Evolutionary conservation across 2,329 filamentous ascomycete species (phyloP), one percentile per base, ranked within the genome.

Genomic region (Grosmannia penicillata): DNA sequence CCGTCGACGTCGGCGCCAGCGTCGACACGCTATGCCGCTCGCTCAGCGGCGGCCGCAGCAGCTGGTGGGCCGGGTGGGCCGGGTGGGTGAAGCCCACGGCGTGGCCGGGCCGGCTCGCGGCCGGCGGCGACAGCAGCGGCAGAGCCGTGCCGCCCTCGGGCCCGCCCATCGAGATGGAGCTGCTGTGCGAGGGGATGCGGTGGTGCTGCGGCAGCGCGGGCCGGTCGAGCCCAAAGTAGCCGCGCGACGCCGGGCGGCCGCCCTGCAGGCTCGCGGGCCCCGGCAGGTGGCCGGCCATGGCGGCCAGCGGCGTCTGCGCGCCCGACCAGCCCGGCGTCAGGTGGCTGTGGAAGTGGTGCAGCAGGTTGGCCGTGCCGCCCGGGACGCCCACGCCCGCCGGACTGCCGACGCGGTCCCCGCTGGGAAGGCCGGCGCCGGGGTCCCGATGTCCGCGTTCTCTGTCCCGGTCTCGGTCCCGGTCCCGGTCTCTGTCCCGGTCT

Each of bases 301-400:
- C 82, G 7, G 83, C 82, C 23, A 89, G 66, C 31, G 83, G 83
- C 21, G 83, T 89, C 44, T 83, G 78, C 11, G 80, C 76, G 21
- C 83, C 83, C 34, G 80, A 82, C 46, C 82, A 68, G 4, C 76
- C 77, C 23, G 71, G 69, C 8, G 76, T 73, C 5, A 89, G 65
- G 47, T 86, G 82, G 15, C 80, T 75, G 54, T 87, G 82, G 52
- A 91, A 89, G 56, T 89, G 91, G 54, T 48, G 79, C 78, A 46
- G 39, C 49, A 89, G 66, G 48, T 83, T 86, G 10, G 78, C 78
- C 10, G 80, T 79, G 23, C 79, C 80, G 41, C 82, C 80, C 6
- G 80, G 69, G 33, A 80, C 78, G 48, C 71, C 62, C n/a, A n/a
- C n/a, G 57, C n/a, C 28, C 8, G 26, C 9, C 7, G 34, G 5